Percentiles rank a stretch among this genome's conserved stretches.
phyloP scores from a whole-genome alignment of 192 early-diverging fungal genomes.

The Entomortierella parvispora region DNA sequence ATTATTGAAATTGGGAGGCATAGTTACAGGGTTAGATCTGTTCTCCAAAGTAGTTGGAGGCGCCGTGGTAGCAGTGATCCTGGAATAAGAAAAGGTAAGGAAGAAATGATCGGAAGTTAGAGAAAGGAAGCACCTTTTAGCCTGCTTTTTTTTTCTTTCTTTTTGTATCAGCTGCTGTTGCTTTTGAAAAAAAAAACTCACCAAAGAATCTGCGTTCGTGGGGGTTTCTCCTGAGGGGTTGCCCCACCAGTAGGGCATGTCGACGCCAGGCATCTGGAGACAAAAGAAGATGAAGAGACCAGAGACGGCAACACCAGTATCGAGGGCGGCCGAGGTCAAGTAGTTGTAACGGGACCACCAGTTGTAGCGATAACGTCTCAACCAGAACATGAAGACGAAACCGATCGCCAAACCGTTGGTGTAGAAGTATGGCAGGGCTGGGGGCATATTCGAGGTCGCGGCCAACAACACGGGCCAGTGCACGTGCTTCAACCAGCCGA shows the following conservation, averaged over 20 bases:
- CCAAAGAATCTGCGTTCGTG: too few species aligned
- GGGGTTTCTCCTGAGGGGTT: too few species aligned
- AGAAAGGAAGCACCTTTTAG: too few species aligned
- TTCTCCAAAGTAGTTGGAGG: too few species aligned
- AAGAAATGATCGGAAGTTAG: too few species aligned
- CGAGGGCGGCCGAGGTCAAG: slow-evolving; percentile 53
- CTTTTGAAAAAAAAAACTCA: too few species aligned
- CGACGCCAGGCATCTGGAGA: neutral
- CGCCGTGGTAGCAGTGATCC: too few species aligned
- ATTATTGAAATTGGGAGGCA: too few species aligned
- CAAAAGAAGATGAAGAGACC: slow-evolving; percentile 53
- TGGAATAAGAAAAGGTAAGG: too few species aligned
- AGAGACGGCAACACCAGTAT: slow-evolving; percentile 46
- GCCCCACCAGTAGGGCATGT: slow-evolving; percentile 23
- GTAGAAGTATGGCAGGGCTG: slow-evolving; percentile 60
- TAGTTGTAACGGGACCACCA: slow-evolving; percentile 70
- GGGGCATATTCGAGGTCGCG: slow-evolving; percentile 65
- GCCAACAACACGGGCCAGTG: slow-evolving; percentile 73
- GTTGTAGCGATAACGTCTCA: slow-evolving; percentile 65
- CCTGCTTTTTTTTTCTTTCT: too few species aligned
- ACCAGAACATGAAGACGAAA: slow-evolving; percentile 71
- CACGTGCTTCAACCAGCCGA: slow-evolving; percentile 61
- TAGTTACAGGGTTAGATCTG: too few species aligned
- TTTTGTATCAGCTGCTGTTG: too few species aligned
- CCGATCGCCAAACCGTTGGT: slow-evolving; percentile 52